Percentiles rank a stretch among this genome's conserved stretches.
Evolutionary conservation across 1,284 basidiomycete species (phyloP).

Genomic region (Cryptococcus sp.): DNA sequence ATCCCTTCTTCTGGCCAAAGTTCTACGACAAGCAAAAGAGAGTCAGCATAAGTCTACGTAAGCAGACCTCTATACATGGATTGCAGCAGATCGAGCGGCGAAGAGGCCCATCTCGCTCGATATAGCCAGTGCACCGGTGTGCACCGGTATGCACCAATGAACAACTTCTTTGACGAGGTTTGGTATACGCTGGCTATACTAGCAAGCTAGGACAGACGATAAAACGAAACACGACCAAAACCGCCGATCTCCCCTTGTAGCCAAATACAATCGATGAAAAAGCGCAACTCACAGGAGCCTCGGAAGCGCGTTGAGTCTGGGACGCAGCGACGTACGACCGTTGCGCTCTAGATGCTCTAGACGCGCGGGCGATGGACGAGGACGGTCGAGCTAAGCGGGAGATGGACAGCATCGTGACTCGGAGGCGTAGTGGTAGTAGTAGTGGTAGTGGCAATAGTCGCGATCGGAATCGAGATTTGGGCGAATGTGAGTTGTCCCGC

Average conservation of each 20-base stretch:
- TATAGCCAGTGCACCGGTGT: too few relatives aligned
- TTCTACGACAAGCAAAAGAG: conserved; percentile 27
- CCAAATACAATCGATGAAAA: neutral
- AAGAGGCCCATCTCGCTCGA: neutral
- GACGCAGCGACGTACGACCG: conserved; percentile 46
- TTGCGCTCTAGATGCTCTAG: conserved; percentile 5
- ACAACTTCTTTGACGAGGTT: too few relatives aligned
- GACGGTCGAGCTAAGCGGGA: conserved; percentile 10
- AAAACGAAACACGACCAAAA: too few relatives aligned
- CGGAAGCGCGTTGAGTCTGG: conserved; percentile 46
- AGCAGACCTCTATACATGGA: neutral
- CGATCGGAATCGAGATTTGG: conserved; percentile 5
- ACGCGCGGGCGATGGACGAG: conserved; percentile 16
- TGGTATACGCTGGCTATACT: too few relatives aligned
- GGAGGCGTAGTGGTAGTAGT: neutral
- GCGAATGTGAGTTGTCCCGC: too few relatives aligned
- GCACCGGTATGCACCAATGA: too few relatives aligned
- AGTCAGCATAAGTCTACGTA: conserved; percentile 2
- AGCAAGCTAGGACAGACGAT: too few relatives aligned
- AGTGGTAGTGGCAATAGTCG: conserved; percentile 1
- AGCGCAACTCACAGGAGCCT: conserved; percentile 44
- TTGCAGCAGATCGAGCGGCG: neutral
- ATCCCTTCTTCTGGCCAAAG: conserved; percentile 57
- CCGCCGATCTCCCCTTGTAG: too few relatives aligned
- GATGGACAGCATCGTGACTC: conserved; percentile 15